These are phyloP conservation scores for Spiraea crenata DNA, from an alignment of 331 rosid genomes.

Conservation along the genomic window DNA sequence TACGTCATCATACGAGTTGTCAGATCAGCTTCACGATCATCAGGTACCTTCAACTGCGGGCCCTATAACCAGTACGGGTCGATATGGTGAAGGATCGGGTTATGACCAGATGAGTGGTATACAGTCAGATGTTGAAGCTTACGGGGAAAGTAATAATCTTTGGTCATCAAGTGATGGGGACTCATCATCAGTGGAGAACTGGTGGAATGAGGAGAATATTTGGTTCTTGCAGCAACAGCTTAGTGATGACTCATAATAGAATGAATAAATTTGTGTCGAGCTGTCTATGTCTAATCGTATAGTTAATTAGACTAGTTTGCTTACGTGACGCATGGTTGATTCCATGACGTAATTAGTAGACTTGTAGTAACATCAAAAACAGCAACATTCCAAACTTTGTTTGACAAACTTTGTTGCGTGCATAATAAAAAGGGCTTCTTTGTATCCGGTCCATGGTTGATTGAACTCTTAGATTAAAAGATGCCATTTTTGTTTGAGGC, in stretches of 20 bases:
- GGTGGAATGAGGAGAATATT: conserved; percentile 74
- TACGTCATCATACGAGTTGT: conserved; percentile 20
- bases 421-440: neutral
- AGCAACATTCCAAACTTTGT: neutral
- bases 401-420: neutral
- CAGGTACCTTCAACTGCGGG: conserved; percentile 24
- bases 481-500: too few relatives aligned
- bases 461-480: too few relatives aligned
- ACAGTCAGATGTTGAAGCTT: conserved; percentile 17
- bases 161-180: conserved; percentile 42
- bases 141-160: conserved; percentile 15
- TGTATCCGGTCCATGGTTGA: too few relatives aligned
- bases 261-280: neutral
- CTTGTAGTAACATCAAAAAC: neutral
- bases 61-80: neutral
- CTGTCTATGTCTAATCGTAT: neutral
- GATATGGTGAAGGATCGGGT: neutral
- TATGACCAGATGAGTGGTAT: neutral
- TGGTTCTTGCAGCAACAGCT: conserved; percentile 78
- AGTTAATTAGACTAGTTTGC: conserved; percentile 1
- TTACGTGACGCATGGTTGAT: conserved; percentile 27
- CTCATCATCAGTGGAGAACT: conserved; percentile 26
- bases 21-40: conserved; percentile 31
- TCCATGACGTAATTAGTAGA: conserved; percentile 15
- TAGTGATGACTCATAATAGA: conserved; percentile 18